A percentile compares a stretch with the other conserved stretches of the same genome.
Conservation (phyloP, 2,329 filamentous ascomycete genomes). For the Diaporthe citriasiana region DNA sequence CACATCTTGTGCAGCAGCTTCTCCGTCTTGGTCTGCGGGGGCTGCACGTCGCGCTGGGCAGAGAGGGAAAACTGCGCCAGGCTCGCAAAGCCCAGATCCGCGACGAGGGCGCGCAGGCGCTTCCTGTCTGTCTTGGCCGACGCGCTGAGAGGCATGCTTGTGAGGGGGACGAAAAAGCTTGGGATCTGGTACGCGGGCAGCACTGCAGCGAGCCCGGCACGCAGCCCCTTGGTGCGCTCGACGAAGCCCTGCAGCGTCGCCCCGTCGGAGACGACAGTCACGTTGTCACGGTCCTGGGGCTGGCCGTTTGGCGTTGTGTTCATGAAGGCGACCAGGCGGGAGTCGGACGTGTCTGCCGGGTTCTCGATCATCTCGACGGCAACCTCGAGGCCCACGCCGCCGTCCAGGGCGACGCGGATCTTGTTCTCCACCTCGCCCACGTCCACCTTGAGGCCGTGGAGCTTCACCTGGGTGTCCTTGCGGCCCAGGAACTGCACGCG, state of each 20-base stretch:
- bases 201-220: neutral
- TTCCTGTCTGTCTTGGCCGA: slow-evolving; percentile 12
- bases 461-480: slow-evolving; percentile 78
- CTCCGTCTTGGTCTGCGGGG: neutral
- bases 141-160: slow-evolving; percentile 9
- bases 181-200: neutral
- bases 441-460: slow-evolving; percentile 76
- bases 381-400: slow-evolving; percentile 32
- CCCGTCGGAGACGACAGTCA: neutral
- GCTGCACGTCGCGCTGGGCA: neutral
- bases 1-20: slow-evolving; percentile 21
- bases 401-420: slow-evolving; percentile 59
- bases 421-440: slow-evolving; percentile 68
- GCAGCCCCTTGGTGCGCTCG: slow-evolving; percentile 10
- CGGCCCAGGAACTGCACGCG: slow-evolving; percentile 67
- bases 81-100: neutral
- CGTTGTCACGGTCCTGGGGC: slow-evolving; percentile 1
- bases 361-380: slow-evolving; percentile 10
- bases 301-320: neutral
- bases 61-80: neutral
- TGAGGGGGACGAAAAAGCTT: slow-evolving; percentile 5
- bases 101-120: slow-evolving; percentile 8
- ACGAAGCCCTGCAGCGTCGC: neutral
- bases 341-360: neutral
- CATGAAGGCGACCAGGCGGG: slow-evolving; percentile 1